Conservation (phyloP, 1,284 basidiomycete genomes). For the Tetrapyrgos nigripes region DNA sequence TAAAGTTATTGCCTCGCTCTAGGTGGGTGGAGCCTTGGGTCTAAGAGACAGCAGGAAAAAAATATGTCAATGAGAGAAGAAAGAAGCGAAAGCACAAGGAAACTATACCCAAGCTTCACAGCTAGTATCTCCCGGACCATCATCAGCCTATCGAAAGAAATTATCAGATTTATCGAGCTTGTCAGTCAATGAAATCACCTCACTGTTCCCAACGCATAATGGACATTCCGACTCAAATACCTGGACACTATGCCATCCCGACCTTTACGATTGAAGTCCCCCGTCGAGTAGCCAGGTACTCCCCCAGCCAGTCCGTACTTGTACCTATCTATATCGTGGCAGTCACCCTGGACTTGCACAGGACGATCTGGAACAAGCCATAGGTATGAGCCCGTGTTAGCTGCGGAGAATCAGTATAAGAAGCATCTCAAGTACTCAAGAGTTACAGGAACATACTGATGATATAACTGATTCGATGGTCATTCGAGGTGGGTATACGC, state of each 20-base stretch:
- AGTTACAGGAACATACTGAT: background rate
- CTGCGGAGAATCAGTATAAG: background rate
- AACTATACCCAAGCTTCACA: conserved; percentile 14
- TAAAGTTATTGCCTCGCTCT: conserved; percentile 17
- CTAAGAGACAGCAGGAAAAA: background rate
- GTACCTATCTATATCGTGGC: conserved; percentile 9
- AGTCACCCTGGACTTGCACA: conserved; percentile 1
- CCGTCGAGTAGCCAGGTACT: conserved; percentile 11
- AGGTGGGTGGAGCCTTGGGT: conserved; percentile 18
- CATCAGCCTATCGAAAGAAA: conserved; percentile 9
- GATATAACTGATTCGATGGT: conserved; percentile 12
- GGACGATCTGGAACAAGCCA: conserved; percentile 17
- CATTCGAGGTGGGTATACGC: conserved; percentile 4
- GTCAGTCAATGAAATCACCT: background rate
- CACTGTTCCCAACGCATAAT: conserved; percentile 19
- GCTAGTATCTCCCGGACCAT: conserved; percentile 12
- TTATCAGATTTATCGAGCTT: background rate
- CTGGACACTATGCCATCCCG: conserved; percentile 11
- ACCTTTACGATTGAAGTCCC: background rate
- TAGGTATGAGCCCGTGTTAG: conserved; percentile 17
- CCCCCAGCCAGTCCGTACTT: conserved; percentile 15
- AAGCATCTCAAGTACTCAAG: background rate
- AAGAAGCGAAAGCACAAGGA: background rate
- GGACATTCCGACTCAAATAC: conserved; percentile 10
- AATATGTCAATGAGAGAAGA: background rate